Base-by-base conservation (phyloP, 495 filamentous ascomycete species). In the Aspergillus taichungensis region DNA sequence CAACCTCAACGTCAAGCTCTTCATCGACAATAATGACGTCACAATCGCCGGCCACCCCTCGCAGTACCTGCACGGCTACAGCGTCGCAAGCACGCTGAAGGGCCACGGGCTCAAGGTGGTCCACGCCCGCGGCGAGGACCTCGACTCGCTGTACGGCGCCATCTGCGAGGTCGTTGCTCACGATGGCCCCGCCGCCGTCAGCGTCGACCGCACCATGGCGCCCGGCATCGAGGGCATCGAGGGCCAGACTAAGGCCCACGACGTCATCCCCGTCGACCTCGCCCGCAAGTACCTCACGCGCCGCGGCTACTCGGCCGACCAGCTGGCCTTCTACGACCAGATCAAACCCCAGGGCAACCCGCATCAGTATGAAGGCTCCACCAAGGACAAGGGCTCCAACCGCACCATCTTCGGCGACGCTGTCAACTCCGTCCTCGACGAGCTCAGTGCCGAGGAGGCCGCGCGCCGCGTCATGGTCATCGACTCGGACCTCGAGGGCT, bases 11-110 rank as follows among this genome's bases (percentile, higher is more conserved):
- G 62, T 68, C 13, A 68, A 68, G 59, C 39, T 68, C 7, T 68
- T 68, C 44, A 51, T 68, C 35, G 64, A 68, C 42, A 68, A 68
- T 57, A 68, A 68, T 43, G 64, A 68, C 42, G 64, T 68, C 31
- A 68, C 64, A 3, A 68, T 68, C 37, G 62, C 64, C 3, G 64
- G 64, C 7, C 62, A 68, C 27, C 64, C 64, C 1, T 68, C 64
- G 0, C 27, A 61, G 31, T 68, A 68, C 18, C 55, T 64, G 29
- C 56, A 60, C 40, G 64, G 64, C 12, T 68, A 63, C 13, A 59
- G 66, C 13, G 35, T 68, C 14, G 54, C 31, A 10, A 50, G 50
- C 0, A 68, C 61, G 6, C 57, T 68, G 0, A 18, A 52, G 5
- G 64, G 64, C 24, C 64, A 68, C 42, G 64, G 62, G 14, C 30